These are phyloP conservation scores for Ceratopteris richardii DNA, from an alignment of 75 land plant species.

Conservation along the genomic window DNA sequence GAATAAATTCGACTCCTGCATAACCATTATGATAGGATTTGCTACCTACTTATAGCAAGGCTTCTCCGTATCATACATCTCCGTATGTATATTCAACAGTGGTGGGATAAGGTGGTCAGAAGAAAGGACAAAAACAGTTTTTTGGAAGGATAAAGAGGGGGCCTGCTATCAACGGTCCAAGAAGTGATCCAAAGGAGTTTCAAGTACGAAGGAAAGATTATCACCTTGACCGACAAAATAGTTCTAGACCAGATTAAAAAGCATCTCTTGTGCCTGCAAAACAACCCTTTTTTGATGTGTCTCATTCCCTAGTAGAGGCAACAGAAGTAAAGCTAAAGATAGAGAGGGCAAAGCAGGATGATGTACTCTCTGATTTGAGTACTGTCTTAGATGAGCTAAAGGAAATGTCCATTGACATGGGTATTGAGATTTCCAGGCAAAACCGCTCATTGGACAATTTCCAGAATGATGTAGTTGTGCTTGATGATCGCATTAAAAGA, in stretches of 20 bases:
- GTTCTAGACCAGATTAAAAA: slow-evolving; percentile 35
- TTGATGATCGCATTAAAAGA: too few relatives aligned
- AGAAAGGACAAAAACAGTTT: too few relatives aligned
- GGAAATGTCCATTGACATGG: slow-evolving; percentile 91
- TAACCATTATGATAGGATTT: too few relatives aligned
- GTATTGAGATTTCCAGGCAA: slow-evolving; percentile 71
- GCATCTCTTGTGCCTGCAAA: slow-evolving; percentile 23
- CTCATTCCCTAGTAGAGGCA: slow-evolving; percentile 31
- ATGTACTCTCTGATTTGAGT: slow-evolving; percentile 72
- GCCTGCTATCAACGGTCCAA: slow-evolving; percentile 56
- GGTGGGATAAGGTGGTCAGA: too few relatives aligned
- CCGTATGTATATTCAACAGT: too few relatives aligned
- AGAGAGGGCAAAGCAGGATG: slow-evolving; percentile 82
- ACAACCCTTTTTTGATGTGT: slow-evolving; percentile 18
- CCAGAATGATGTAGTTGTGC: slow-evolving; percentile 11
- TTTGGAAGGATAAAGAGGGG: slow-evolving; percentile 81
- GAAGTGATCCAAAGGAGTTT: slow-evolving; percentile 40
- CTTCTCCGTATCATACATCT: too few relatives aligned
- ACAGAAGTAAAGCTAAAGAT: slow-evolving; percentile 53
- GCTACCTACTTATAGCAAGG: too few relatives aligned
- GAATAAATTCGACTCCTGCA: too few relatives aligned
- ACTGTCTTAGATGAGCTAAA: slow-evolving; percentile 70
- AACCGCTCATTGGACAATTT: slow-evolving; percentile 11
- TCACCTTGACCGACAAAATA: slow-evolving; percentile 57
- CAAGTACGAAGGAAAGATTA: slow-evolving; percentile 30